These are phyloP conservation scores for Thelephora terrestris DNA, from an alignment of 1,284 basidiomycete genomes.

Conservation along the genomic window DNA sequence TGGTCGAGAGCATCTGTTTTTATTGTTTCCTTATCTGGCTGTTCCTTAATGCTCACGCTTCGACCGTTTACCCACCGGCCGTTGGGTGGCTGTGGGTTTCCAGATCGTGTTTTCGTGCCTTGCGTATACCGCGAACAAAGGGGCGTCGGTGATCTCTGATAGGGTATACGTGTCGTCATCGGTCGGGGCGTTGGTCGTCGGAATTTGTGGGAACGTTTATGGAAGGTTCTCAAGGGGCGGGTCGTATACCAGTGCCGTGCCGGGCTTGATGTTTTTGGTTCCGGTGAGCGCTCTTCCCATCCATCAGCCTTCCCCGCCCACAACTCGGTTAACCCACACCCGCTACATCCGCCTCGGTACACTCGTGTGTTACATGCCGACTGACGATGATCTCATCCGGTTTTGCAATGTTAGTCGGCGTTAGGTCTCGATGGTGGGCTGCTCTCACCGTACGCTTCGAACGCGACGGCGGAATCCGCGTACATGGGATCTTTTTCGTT, in stretches of 20 bases:
- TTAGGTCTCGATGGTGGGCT: slow-evolving; percentile 80
- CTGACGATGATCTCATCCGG: background rate
- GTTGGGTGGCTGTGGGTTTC: background rate
- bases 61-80: background rate
- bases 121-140: slow-evolving; percentile 60
- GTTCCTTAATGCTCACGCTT: background rate
- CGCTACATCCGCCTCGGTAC: background rate
- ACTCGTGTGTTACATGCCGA: background rate
- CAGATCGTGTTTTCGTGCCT: slow-evolving; percentile 59
- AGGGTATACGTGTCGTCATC: slow-evolving; percentile 53
- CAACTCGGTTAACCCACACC: background rate
- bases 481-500: slow-evolving; percentile 61
- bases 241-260: slow-evolving; percentile 86
- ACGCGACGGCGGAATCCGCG: slow-evolving; percentile 30
- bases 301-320: background rate
- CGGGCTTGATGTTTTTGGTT: slow-evolving; percentile 76
- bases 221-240: slow-evolving; percentile 69
- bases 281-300: slow-evolving; percentile 38
- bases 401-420: slow-evolving; percentile 64
- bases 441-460: slow-evolving; percentile 47
- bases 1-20: too few species aligned
- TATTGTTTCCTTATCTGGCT: too few species aligned
- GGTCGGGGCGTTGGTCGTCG: slow-evolving; percentile 75
- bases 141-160: slow-evolving; percentile 28
- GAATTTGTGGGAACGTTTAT: slow-evolving; percentile 72